Evolutionary conservation across 257 asterid species (phyloP), one percentile per base, ranked within the genome.

Genomic region (Salvia splendens): DNA sequence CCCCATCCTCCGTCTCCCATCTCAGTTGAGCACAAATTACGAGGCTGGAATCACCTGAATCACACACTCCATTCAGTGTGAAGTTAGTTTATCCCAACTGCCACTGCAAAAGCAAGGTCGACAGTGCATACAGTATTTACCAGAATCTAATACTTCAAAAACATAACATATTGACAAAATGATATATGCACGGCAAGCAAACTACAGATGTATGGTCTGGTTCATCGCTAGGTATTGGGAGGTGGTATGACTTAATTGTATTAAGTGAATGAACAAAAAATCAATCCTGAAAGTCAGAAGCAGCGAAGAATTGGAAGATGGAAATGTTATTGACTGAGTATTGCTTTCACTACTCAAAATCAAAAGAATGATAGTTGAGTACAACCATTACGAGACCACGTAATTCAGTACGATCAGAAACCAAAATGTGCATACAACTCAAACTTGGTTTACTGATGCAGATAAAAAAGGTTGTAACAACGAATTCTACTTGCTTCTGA

Each of bases 161-260:
- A 45, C 17, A 16, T 49, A 33, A 55, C 54, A 55, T 5, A 14
- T 45, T n/a, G 32, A 47, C 12, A 57, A 40, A 10, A 16, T 8
- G 45, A 36, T 17, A 24, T 5, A 20, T 12, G 35, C n/a, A 51
- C 3, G 12, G 10, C 2, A 11, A 64, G 30, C 30, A 11, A 55
- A 61, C 56, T 59, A 46, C 17, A 60, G 53, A 45, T 52, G 47
- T 50, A 49, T 43, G 24, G 49, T 16, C 43, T 35, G 14, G 48
- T 16, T 50, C 69, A 50, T 40, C 15, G 1, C 57, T 14, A 15
- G 48, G 69, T 9, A 50, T 6, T 8, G 28, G 24, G 15, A 41
- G 43, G 49, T 38, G 38, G 41, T 32, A 41, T 16, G 70, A 45
- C 15, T 45, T 40, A 16, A 40, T 17, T 14, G 12, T 30, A 40